phyloP scores from a whole-genome alignment of 2,329 filamentous ascomycete genomes.

The Colletotrichum sublineola region DNA sequence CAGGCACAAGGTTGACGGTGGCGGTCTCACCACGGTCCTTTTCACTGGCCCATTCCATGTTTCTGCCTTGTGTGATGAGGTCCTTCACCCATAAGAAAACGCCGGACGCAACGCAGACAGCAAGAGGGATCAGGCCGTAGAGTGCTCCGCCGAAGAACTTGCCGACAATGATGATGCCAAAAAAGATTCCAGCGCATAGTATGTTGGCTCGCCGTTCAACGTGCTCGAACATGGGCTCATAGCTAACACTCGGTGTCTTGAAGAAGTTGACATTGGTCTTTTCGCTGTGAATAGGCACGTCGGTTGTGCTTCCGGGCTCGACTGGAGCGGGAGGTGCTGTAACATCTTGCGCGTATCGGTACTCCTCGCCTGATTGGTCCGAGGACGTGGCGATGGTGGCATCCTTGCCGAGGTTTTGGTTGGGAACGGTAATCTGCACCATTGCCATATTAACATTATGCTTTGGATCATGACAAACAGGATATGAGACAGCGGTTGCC shows the following conservation, averaged over 20 bases:
- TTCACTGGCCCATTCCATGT: conserved; percentile 90
- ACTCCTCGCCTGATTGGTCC: conserved; percentile 81
- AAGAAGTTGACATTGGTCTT: conserved; percentile 98
- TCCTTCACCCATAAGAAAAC: conserved; percentile 94
- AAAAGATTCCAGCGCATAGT: conserved; percentile 77
- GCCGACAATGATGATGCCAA: conserved; percentile 81
- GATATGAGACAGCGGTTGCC: conserved; percentile 30
- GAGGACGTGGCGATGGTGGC: conserved; percentile 80
- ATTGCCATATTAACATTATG: not conserved
- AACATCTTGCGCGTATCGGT: conserved; percentile 87
- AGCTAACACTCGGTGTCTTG: conserved; percentile 90
- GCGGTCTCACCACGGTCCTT: conserved; percentile 87
- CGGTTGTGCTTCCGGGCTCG: conserved; percentile 84
- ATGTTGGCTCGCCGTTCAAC: conserved; percentile 82
- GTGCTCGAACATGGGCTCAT: conserved; percentile 85
- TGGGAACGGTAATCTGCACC: conserved; percentile 82
- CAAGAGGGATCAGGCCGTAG: conserved; percentile 81
- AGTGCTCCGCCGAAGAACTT: conserved; percentile 84
- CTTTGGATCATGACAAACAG: not conserved
- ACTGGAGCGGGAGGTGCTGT: conserved; percentile 92
- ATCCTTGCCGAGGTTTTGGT: conserved; percentile 84
- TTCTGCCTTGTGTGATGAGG: conserved; percentile 82
- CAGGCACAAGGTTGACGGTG: conserved; percentile 88
- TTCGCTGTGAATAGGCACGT: conserved; percentile 95
- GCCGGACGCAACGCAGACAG: conserved; percentile 77